Conservation (phyloP, 2,329 filamentous ascomycete genomes). For the Penicillium sp. region DNA sequence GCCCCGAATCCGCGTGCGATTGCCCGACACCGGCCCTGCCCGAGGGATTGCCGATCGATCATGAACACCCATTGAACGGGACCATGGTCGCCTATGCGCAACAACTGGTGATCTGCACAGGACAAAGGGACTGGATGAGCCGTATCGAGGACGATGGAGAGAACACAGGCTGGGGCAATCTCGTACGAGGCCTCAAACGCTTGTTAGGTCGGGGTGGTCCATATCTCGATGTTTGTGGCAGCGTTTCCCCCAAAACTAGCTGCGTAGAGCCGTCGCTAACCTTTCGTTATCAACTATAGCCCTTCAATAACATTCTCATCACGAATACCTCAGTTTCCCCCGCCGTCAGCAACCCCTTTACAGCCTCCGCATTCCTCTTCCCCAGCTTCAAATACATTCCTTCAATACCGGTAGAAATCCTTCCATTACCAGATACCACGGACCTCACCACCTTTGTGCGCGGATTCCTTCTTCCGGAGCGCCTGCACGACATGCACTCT, state of each 20-base stretch:
- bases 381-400: slow-evolving; percentile 81
- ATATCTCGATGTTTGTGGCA: slow-evolving; percentile 58
- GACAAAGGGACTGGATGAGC: slow-evolving; percentile 75
- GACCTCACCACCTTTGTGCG: slow-evolving; percentile 46
- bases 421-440: slow-evolving; percentile 37
- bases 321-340: slow-evolving; percentile 73
- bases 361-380: slow-evolving; percentile 68
- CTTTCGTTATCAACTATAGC: slow-evolving; percentile 50
- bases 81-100: slow-evolving; percentile 76
- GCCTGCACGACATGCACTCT: slow-evolving; percentile 34
- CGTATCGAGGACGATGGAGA: slow-evolving; percentile 77
- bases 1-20: slow-evolving; percentile 72
- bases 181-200: slow-evolving; percentile 66
- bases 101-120: slow-evolving; percentile 81
- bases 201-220: slow-evolving; percentile 64
- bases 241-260: background rate
- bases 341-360: slow-evolving; percentile 29
- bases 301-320: slow-evolving; percentile 76
- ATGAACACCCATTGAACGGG: slow-evolving; percentile 66
- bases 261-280: slow-evolving; percentile 1
- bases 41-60: slow-evolving; percentile 70
- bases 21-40: slow-evolving; percentile 73
- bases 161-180: slow-evolving; percentile 43
- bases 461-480: slow-evolving; percentile 40
- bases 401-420: slow-evolving; percentile 62